Conservation (phyloP, 2,329 filamentous ascomycete species). For the Ophiosphaerella korrae region DNA sequence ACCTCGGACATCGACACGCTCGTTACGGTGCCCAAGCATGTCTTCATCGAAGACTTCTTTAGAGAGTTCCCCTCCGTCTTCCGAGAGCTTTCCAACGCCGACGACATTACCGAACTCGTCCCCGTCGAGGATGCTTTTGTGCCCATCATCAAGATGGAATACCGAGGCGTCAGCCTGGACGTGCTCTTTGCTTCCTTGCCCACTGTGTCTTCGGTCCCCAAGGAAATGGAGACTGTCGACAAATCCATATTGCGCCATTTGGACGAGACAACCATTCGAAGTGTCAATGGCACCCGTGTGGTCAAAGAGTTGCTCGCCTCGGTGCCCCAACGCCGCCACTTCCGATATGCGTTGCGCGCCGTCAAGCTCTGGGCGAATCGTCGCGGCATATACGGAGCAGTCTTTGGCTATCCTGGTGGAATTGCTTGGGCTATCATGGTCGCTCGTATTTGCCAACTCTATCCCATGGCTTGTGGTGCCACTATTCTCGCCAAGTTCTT, state of each 20-base stretch:
- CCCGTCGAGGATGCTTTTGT: slow-evolving; percentile 90
- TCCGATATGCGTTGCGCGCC: slow-evolving; percentile 84
- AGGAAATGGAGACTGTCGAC: slow-evolving; percentile 77
- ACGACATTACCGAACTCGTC: slow-evolving; percentile 82
- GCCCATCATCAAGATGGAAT: slow-evolving; percentile 96
- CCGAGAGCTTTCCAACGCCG: slow-evolving; percentile 73
- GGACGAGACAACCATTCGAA: slow-evolving; percentile 84
- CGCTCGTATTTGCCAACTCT: slow-evolving; percentile 92
- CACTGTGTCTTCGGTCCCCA: slow-evolving; percentile 48
- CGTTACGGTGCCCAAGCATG: slow-evolving; percentile 87
- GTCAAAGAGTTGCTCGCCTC: slow-evolving; percentile 89
- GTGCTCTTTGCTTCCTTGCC: slow-evolving; percentile 67
- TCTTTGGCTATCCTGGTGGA: slow-evolving; percentile 94
- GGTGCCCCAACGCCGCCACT: slow-evolving; percentile 87
- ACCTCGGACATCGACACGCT: slow-evolving; percentile 97
- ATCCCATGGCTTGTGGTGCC: slow-evolving; percentile 87
- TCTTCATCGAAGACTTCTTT: slow-evolving; percentile 91
- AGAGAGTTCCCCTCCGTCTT: slow-evolving; percentile 82
- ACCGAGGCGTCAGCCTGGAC: slow-evolving; percentile 90
- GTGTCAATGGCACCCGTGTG: slow-evolving; percentile 91
- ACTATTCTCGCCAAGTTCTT: slow-evolving; percentile 95
- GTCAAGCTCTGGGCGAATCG: slow-evolving; percentile 96
- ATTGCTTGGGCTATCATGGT: slow-evolving; percentile 99
- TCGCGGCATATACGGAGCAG: slow-evolving; percentile 92
- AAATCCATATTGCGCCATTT: slow-evolving; percentile 83